phyloP scores from a whole-genome alignment of 768 basidiomycete species.

The Leccinum sublutescens region DNA sequence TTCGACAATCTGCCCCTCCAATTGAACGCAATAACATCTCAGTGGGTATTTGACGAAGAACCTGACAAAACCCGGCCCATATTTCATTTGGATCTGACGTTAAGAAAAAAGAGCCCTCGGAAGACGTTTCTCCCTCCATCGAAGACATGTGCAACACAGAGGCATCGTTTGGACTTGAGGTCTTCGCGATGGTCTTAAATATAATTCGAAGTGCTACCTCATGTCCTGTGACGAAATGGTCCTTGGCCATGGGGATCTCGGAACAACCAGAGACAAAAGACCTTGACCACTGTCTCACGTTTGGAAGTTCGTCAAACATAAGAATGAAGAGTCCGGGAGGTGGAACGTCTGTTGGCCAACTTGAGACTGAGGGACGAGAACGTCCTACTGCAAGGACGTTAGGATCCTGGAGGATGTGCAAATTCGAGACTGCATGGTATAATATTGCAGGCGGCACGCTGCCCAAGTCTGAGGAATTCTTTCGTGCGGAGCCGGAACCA shows the following conservation, averaged over 20 bases:
- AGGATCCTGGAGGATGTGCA: conserved; percentile 52
- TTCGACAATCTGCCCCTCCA: conserved; percentile 44
- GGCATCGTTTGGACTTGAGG: background rate
- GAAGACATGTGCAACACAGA: background rate
- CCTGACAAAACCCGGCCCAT: conserved; percentile 48
- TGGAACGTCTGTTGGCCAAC: conserved; percentile 58
- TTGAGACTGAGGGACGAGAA: conserved; percentile 26
- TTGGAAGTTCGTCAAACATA: conserved; percentile 46
- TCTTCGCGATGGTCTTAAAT: conserved; percentile 24
- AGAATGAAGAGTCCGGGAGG: conserved; percentile 62
- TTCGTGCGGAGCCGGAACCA: conserved; percentile 1
- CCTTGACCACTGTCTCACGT: conserved; percentile 61
- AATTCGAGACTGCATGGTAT: conserved; percentile 64
- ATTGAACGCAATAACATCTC: conserved; percentile 36
- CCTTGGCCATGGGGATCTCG: conserved; percentile 44
- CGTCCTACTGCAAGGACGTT: conserved; percentile 39
- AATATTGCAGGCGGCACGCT: conserved; percentile 48
- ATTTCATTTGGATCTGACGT: conserved; percentile 42
- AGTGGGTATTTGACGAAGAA: conserved; percentile 56
- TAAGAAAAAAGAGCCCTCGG: conserved; percentile 26
- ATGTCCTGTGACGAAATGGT: conserved; percentile 50
- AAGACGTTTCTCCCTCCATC: conserved; percentile 5
- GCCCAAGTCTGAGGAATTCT: conserved; percentile 32
- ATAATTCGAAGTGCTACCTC: conserved; percentile 43
- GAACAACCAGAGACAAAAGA: conserved; percentile 41